Evolutionary conservation across 306 rosid species (phyloP), one percentile per base, ranked within the genome.

Genomic region (Vigna unguiculata): DNA sequence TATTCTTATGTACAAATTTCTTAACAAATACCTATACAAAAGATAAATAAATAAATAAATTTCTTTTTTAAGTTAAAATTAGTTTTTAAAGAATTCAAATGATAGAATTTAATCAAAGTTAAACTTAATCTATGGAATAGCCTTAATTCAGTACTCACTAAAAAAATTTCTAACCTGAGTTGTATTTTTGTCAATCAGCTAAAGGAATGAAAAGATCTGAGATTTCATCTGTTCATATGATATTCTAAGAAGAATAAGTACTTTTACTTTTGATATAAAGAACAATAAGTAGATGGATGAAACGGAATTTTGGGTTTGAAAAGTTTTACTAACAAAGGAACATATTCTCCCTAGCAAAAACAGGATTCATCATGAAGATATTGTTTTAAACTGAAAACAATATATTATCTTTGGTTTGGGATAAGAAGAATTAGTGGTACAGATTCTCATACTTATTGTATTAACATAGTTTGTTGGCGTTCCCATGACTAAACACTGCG

Each of bases 291-390:
- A 40, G 9, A 6, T 36, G 40, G 40, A 9, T 40, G 4, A 9
- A 8, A 9, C 9, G 45, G 9, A 40, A 2, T 40, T 9, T 9
- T 40, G 43, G 43, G 11, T 38, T 38, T 38, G 43, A 9, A 38
- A 1, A 9, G 2, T 38, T 8, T 8, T 7, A 3, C 2, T 40
- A 1, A 40, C 4, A 40, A 40, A 16, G 53, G 73, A 51, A 64
- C 30, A 60, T 45, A 46, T 66, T 72, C 70, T 61, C 66, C 11
- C 83, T 14, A 20, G 47, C 71, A 67, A 47, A 66, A 58, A 67
- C 45, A 40, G 45, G 76, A 47, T 43, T 60, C 60, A n/a, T 49
- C 15, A 10, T n/a, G 4, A 74, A 66, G 48, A 68, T 49, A 68
- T 9, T 40, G 68, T 54, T 38, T 40, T 75, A 48, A 41, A 52